Evolutionary conservation across 495 filamentous ascomycete genomes (phyloP).

Genomic region (Neurospora sp.): DNA sequence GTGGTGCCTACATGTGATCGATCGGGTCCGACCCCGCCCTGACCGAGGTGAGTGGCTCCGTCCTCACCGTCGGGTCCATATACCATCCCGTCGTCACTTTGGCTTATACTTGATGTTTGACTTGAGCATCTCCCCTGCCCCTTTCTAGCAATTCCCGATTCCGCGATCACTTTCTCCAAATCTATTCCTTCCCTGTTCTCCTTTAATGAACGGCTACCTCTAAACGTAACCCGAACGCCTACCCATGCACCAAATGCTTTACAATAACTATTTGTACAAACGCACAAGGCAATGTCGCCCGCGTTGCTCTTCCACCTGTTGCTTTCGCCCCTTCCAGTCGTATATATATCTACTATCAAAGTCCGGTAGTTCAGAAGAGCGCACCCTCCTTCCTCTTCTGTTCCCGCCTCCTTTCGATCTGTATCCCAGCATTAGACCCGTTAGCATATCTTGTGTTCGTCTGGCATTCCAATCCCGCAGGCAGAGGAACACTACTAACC

Average conservation of each 20-base stretch:
- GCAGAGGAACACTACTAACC: background rate
- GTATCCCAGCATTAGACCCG: conserved; percentile 1
- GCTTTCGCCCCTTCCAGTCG: background rate
- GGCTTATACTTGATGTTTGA: background rate
- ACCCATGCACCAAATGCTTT: background rate
- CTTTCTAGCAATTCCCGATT: background rate
- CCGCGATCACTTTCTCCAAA: background rate
- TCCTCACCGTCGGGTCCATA: background rate
- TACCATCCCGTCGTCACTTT: background rate
- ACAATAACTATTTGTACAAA: background rate
- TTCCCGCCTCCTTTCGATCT: conserved; percentile 43
- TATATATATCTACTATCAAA: conserved; percentile 8
- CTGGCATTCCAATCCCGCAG: background rate
- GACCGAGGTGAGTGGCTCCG: background rate
- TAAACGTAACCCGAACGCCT: background rate
- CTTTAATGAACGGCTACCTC: background rate
- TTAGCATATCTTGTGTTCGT: conserved; percentile 3
- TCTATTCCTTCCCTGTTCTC: background rate
- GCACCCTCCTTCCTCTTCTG: conserved; percentile 27
- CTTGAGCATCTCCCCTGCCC: background rate
- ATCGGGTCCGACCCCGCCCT: background rate
- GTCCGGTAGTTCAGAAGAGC: background rate
- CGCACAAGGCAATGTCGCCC: background rate
- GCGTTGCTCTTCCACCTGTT: background rate
- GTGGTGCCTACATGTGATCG: background rate